phyloP scores from a whole-genome alignment of 2,329 filamentous ascomycete species.

The Alternaria viburni region DNA sequence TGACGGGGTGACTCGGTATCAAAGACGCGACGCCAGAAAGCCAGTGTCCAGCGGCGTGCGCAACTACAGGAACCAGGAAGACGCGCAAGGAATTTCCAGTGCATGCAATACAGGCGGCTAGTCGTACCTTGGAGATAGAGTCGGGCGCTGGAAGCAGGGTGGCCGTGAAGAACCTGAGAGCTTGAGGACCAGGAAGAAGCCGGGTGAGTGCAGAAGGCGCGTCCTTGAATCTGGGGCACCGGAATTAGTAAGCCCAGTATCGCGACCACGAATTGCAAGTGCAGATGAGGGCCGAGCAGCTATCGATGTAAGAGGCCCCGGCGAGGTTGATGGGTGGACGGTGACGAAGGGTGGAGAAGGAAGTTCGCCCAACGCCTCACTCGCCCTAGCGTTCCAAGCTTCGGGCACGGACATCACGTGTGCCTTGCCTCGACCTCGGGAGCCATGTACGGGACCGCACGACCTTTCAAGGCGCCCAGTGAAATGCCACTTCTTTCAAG shows the following conservation, averaged over 20 bases:
- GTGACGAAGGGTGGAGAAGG: slow-evolving; percentile 18
- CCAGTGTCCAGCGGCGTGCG: slow-evolving; percentile 33
- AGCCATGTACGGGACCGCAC: background rate
- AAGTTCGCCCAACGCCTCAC: slow-evolving; percentile 18
- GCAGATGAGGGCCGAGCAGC: slow-evolving; percentile 27
- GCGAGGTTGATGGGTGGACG: slow-evolving; percentile 26
- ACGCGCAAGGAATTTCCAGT: slow-evolving; percentile 26
- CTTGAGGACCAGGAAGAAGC: slow-evolving; percentile 23
- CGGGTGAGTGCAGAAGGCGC: slow-evolving; percentile 15
- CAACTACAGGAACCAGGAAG: slow-evolving; percentile 33
- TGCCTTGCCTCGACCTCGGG: background rate
- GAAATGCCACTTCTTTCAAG: background rate
- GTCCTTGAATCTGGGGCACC: slow-evolving; percentile 5
- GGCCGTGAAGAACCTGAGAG: slow-evolving; percentile 28
- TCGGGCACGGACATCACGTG: slow-evolving; percentile 20
- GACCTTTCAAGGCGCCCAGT: slow-evolving; percentile 8
- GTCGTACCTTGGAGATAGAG: slow-evolving; percentile 37
- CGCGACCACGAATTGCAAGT: slow-evolving; percentile 20
- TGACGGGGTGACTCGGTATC: slow-evolving; percentile 15
- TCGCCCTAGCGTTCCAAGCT: slow-evolving; percentile 6
- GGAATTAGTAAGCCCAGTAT: slow-evolving; percentile 19
- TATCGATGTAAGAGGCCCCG: slow-evolving; percentile 26
- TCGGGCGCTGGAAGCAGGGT: slow-evolving; percentile 22
- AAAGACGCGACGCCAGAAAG: slow-evolving; percentile 24
- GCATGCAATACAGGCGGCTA: slow-evolving; percentile 28